Base-by-base conservation (phyloP, 2,329 filamentous ascomycete genomes). In the Botrytis galanthina region DNA sequence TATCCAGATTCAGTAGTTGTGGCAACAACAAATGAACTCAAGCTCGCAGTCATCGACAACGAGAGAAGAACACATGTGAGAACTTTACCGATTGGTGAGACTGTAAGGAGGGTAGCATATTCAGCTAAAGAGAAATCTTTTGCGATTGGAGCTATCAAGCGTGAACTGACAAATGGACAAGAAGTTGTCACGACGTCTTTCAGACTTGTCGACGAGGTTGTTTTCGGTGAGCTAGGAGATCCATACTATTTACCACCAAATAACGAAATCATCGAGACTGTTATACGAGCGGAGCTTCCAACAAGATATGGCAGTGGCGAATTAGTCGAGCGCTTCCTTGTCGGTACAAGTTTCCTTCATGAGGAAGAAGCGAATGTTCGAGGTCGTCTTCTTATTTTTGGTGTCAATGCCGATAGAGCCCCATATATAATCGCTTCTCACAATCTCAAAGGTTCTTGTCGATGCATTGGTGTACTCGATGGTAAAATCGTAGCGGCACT, bases 51-150 rank as follows among this genome's bases (percentile, higher is more conserved):
- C 10, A 90, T 98, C 70, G 96, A 98, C 78, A 91, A 89, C 22
- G 92, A 97, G 80, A 87, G 94, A 61, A 93, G 93, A 39, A 98
- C 95, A 0, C 95, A 99, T 79, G 92, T 98, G 20, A 93, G 93
- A 76, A 89, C 93, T 0, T 84, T 98, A 2, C 88, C 88, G 0
- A 88, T 98, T 75, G 87, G 90, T 20, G 92, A 97, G 81, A 97
- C 94, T 2, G 92, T 98, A 0, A 89, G 96, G 61, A 87, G 95
- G 46, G 90, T 98, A 72, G 93, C 94, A 5, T 98, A 98, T 81
- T 96, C 94, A 1, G 86, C 92, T 0, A 87, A 86, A 1, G 88
- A 96, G 71, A 92, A 92, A 80, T 91, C 92, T 0, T 98, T 98
- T 81, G 95, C 92, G 1, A 86, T 98, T 5, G 95, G 95, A 2